These are phyloP conservation scores for Coprinellus aureogranulatus DNA, from an alignment of 768 basidiomycete species.

Conservation along the genomic window DNA sequence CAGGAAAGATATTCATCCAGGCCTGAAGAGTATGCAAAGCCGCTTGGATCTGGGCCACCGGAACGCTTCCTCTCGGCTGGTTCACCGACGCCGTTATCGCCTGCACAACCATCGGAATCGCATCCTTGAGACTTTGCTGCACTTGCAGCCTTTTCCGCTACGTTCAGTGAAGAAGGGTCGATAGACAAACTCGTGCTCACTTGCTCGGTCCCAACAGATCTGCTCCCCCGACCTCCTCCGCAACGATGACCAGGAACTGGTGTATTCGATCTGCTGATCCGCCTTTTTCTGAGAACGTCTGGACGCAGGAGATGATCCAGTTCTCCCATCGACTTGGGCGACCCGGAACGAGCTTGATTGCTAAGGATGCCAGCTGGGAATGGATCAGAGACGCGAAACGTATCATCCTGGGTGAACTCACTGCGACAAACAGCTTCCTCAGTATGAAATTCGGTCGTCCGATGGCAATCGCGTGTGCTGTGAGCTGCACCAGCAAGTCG, in stretches of 20 bases:
- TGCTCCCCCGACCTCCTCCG: slow-evolving; percentile 76
- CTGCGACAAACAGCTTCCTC: slow-evolving; percentile 85
- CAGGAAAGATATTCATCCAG: slow-evolving; percentile 73
- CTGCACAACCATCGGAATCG: slow-evolving; percentile 67
- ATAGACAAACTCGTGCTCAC: slow-evolving; percentile 51
- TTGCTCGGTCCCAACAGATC: slow-evolving; percentile 72
- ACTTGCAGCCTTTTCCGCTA: slow-evolving; percentile 53
- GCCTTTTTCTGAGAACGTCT: slow-evolving; percentile 58
- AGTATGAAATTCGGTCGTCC: slow-evolving; percentile 69
- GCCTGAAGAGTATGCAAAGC: slow-evolving; percentile 79
- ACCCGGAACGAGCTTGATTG: slow-evolving; percentile 64
- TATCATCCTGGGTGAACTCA: slow-evolving; percentile 36
- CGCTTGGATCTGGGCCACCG: slow-evolving; percentile 54
- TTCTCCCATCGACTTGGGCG: slow-evolving; percentile 65
- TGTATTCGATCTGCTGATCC: slow-evolving; percentile 59
- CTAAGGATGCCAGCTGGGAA: slow-evolving; percentile 62
- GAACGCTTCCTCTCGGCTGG: slow-evolving; percentile 28
- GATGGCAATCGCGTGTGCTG: slow-evolving; percentile 59
- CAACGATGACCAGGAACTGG: slow-evolving; percentile 79
- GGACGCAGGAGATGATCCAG: slow-evolving; percentile 69
- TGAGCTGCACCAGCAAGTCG: slow-evolving; percentile 67
- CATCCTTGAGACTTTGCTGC: slow-evolving; percentile 62
- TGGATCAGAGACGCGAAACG: slow-evolving; percentile 6
- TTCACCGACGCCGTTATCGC: slow-evolving; percentile 61
- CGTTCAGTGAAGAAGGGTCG: too few species aligned